These are phyloP conservation scores for Chaetomium strumarium DNA, from an alignment of 2,329 filamentous ascomycete species.

Conservation along the genomic window DNA sequence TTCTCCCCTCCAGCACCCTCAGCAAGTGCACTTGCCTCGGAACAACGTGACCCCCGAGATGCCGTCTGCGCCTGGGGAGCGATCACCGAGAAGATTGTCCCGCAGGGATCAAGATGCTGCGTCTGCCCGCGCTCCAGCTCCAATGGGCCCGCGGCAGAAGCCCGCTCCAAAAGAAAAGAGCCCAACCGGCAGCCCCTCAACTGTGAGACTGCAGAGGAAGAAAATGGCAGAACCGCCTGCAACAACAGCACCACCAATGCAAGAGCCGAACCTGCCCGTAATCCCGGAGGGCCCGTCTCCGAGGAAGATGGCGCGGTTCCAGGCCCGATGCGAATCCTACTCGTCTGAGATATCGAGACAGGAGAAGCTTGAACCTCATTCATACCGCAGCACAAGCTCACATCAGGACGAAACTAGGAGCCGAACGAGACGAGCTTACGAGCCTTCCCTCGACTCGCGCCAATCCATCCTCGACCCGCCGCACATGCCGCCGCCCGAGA, in stretches of 20 bases:
- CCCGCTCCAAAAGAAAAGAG: constrained; percentile 10
- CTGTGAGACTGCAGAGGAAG: constrained; percentile 49
- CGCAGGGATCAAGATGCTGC: constrained; percentile 1
- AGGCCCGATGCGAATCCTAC: constrained; percentile 15
- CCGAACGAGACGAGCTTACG: constrained; percentile 43
- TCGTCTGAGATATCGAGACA: constrained; percentile 5
- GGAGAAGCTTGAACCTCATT: constrained; percentile 6
- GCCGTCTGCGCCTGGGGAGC: constrained; percentile 1
- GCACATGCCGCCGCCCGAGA: constrained; percentile 54
- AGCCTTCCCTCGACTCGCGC: constrained; percentile 46
- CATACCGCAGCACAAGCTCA: constrained; percentile 35
- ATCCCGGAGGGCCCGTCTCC: constrained; percentile 48
- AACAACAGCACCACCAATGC: constrained; percentile 35
- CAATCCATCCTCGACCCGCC: constrained; percentile 52
- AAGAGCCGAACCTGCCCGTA: constrained; percentile 37
- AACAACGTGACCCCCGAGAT: constrained; percentile 11
- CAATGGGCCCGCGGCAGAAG: constrained; percentile 23
- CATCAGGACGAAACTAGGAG: constrained; percentile 38
- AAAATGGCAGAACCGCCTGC: constrained; percentile 28
- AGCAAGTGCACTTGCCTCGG: constrained; percentile 22
- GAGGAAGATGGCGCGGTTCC: constrained; percentile 31
- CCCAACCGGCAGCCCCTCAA: constrained; percentile 25
- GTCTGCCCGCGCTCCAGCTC: constrained; percentile 9
- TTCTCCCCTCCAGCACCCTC: constrained; percentile 17
- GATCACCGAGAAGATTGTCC: not conserved